Evolutionary conservation across 2,329 filamentous ascomycete species (phyloP), one percentile per base, ranked within the genome.

Genomic region (Xylariaceae sp.): DNA sequence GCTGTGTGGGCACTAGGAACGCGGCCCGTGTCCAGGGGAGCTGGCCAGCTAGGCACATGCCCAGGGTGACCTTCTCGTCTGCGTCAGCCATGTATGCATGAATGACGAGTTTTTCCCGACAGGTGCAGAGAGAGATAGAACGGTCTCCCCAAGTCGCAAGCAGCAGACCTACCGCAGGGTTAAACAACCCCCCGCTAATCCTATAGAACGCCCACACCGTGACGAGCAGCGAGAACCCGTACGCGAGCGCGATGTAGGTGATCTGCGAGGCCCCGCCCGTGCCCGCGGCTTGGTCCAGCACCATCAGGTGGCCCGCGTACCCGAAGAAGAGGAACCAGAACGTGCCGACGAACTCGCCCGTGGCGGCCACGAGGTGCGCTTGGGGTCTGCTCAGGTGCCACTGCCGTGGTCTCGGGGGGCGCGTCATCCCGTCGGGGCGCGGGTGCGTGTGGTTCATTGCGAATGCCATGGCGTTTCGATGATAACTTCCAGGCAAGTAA

Each of bases 181-280:
- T 77, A 47, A 77, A 77, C n/a, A 74, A 55, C 1, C 74, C 74
- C 2, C 74, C 74, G 40, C 74, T 79, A 43, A 82, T 74, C 16
- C 78, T 70, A 59, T 78, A 82, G 63, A 81, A 81, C 0, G 76
- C 71, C 79, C 78, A 81, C 1, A 76, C 78, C 41, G 78, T 80
- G 42, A 78, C 75, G 14, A 77, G 72, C 29, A 81, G 67, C 32
- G 75, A 75, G 52, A 79, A 70, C 1, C 77, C 75, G 57, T 79
- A 80, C 12, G 66, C 69, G 7, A 79, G 59, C 2, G 74, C 66
- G 40, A 78, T 73, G 50, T 74, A 78, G 3, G 79, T 65, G n/a
- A 71, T 65, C 20, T 62, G 59, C 21, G 72, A 62, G 26, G 67
- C 65, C 2, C 63, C 62, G 9, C 64, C 48, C 7, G 42, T 51